Evolutionary conservation across 2,329 filamentous ascomycete genomes (phyloP), one percentile per base, ranked within the genome.

Genomic region (Penicillium vulpinum): DNA sequence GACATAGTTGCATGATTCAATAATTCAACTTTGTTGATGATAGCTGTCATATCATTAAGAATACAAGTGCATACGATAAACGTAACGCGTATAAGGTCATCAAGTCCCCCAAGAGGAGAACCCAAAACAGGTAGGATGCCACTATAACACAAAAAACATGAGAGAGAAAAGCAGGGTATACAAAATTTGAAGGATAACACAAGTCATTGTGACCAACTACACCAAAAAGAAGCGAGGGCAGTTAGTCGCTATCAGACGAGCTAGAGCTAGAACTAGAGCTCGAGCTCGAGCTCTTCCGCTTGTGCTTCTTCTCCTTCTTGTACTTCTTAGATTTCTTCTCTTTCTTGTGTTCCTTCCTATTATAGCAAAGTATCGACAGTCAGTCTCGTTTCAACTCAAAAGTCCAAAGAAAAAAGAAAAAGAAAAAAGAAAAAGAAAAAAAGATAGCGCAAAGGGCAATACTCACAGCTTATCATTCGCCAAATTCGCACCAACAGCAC

Each of bases 401-500:
- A 16, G 13, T 24, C 3, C 2, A 11, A 22, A n/a, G n/a, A n/a
- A n/a, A n/a, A n/a, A n/a, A n/a, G n/a, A n/a, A n/a, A n/a, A n/a
- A n/a, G n/a, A n/a, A n/a, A n/a, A n/a, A n/a, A n/a, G 33, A 16
- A 15, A 21, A 16, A 13, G 9, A 16, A 36, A 16, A 15, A 21
- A 16, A 13, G 9, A 16, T 7, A 16, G 5, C 4, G n/a, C 5
- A 10, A 40, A 18, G 28, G 4, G 15, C 13, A 16, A 16, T 10
- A 60, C 62, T 63, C 53, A 66, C 64, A 60, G 21, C 22, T 55
- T 53, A 45, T 66, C 54, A 4, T 52, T 61, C 5, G 55, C 61
- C 47, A 63, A 52, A 18, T 64, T 66, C 51, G 54, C 54, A 22
- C 61, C 64, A 44, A 65, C 54, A 13, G 62, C 64, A 36, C 64